Evolutionary conservation across 306 rosid genomes (phyloP), one percentile per base, ranked within the genome.

Genomic region (Ormosia emarginata): DNA sequence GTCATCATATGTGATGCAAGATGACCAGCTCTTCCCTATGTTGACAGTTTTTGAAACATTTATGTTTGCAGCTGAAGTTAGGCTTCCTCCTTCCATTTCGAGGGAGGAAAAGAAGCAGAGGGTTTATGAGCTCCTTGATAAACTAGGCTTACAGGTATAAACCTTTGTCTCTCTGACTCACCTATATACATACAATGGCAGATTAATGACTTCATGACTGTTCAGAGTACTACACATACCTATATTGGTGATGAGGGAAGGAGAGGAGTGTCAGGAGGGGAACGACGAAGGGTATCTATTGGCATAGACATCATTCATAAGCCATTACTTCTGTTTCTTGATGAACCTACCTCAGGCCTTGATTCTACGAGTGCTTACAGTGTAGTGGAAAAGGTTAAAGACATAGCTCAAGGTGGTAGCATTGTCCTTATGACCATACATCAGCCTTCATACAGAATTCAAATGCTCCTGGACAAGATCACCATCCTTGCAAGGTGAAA

Each of bases 1-100:
- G 17, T 91, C 98, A n/a, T 92, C 98, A 13, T 94, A 94, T 67
- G 97, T 94, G 85, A 94, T 95, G 97, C 98, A 95, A 88, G 97
- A 91, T 73, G 95, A 91, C 67, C 98, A 93, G 77, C 89, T 95
- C 62, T 95, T 95, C 72, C 97, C 98, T 3, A 90, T 87, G 98
- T 67, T 95, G 83, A 87, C 98, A 12, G 93, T 93, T 55, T 95
- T 89, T 44, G 97, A 95, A 84, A 95, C 95, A 49, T 89, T 93
- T 77, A 88, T 91, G 97, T 95, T 95, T 78, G 93, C 97, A 11
- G 97, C 98, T 29, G 95, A 95, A 84, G 90, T 95, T 65, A 89
- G 97, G 90, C 97, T 93, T 77, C 94, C 97, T 53, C 94, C 97
- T 66, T 89, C 95, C 34, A 59, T 95, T 68, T 91, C 95, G 39